Evolutionary conservation across 441 rosid species (phyloP).

Genomic region (Gossypium laxum): DNA sequence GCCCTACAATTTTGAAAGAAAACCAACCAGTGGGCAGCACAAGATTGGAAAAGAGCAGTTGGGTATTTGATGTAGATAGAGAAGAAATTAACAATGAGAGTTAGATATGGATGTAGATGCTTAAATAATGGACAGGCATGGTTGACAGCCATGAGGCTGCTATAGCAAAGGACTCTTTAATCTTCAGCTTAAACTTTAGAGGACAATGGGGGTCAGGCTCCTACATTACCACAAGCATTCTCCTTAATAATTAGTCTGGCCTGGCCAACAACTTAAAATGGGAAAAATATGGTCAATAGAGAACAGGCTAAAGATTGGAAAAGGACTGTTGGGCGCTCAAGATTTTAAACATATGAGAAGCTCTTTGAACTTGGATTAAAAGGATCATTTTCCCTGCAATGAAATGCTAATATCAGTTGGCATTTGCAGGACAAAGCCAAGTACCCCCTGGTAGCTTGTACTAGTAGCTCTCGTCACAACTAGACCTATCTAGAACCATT

Average conservation of each 20-base stretch:
- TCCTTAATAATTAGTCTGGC: not conserved
- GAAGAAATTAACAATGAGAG: not conserved
- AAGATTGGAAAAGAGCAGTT: not conserved
- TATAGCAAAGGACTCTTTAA: not conserved
- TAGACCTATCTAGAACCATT: not conserved
- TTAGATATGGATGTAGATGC: not conserved
- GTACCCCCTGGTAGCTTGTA: not conserved
- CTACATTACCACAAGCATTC: not conserved
- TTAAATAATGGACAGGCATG: not conserved
- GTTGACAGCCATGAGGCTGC: not conserved
- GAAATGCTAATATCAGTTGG: not conserved
- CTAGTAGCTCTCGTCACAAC: slow-evolving; percentile 4
- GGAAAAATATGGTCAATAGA: not conserved
- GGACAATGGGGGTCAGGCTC: not conserved
- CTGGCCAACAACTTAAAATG: not conserved
- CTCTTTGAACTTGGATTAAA: not conserved
- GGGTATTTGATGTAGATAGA: not conserved
- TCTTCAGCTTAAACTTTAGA: not conserved
- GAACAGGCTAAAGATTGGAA: not conserved
- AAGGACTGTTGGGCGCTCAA: not conserved
- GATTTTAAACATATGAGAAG: not conserved
- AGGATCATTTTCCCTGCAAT: not conserved
- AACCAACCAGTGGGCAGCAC: not conserved
- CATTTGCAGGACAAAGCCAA: not conserved
- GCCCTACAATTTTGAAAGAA: not conserved